Evolutionary conservation across 371 early-diverging fungal genomes (phyloP), one percentile per base, ranked within the genome.

Genomic region (Mucor plumbeus): DNA sequence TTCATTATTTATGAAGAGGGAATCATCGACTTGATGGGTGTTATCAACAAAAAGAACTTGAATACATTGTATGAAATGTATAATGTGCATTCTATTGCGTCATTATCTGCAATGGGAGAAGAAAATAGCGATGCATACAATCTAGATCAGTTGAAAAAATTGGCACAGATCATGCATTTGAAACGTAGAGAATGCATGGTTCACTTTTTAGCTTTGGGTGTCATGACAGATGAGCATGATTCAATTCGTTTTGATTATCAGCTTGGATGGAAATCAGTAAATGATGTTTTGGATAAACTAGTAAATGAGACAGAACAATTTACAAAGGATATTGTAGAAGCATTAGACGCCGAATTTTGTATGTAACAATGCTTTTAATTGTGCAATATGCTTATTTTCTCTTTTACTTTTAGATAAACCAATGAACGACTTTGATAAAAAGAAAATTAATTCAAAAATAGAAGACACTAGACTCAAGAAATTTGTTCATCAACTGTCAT

Each of bases 111-210:
- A 4, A 70, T 78, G 13, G 72, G 63, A 48, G 73, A 74, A 7
- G 65, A 61, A 7, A 63, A 68, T 0, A 65, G 50, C 1, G 71
- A 64, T 7, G 61, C 35, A 3, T 67, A 73, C 15, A 70, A 74
- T 11, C 62, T 83, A 31, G 83, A 82, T 10, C 74, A 77, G 38
- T 40, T 84, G n/a, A 80, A 79, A 35, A 68, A 72, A 21, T 50
- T 77, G 53, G 76, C 76, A 1, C 76, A 76, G 31, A 54, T 78
- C 0, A 81, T 84, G 84, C 82, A 84, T 63, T 39, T 71, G 9
- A 82, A 82, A 63, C 68, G 84, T 19, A 74, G 84, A 59, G 80
- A 84, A 50, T 84, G 80, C 65, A 74, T 84, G 76, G 74, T 82
- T 36, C 80, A 82, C 19, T 64, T 84, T 11, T 58, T 84, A 53